Evolutionary conservation across 495 filamentous ascomycete genomes (phyloP), one percentile per base, ranked within the genome.

Genomic region (Bryoglossum gracile): DNA sequence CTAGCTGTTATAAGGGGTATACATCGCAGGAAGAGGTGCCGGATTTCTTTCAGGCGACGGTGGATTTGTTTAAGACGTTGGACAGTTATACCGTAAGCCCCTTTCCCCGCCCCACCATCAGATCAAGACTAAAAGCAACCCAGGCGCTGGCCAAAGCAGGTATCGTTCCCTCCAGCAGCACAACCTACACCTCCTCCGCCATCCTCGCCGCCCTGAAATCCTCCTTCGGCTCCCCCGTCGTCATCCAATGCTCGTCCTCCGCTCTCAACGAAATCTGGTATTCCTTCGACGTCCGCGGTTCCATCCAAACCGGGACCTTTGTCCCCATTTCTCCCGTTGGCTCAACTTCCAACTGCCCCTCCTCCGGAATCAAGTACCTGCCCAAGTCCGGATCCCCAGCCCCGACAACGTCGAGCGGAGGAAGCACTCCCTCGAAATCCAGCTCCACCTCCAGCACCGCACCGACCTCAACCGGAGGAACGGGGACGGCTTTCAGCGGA

Each of bases 241-340:
- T 74, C 1, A 71, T 88, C 5, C 71, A 75, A 41, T 89, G 85
- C 58, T 56, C 60, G 8, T 68, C 66, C 21, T 57, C 65, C 17
- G 59, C 62, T 24, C 59, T 89, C 9, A 76, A 84, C 44, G 80
- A 87, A 61, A 72, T 87, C 25, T 87, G 80, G 78, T 89, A 89
- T 58, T 76, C 80, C 53, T 89, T 77, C 65, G 75, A 86, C 49
- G 75, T 88, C 14, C 68, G 69, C 8, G 85, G 85, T 24, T 74
- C 68, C 30, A 65, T 87, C 4, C 77, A 81, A 48, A 78, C 70
- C 2, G 85, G 82, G 4, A 64, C 69, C 34, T 89, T 87, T 55
- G 68, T 84, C 18, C 61, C 81, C 16, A 68, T 78, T 0, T 48
- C 70, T 13, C 80, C 57, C 75, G 80, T 82, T 48, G 82, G 83